Evolutionary conservation across 2,329 filamentous ascomycete genomes (phyloP), one percentile per base, ranked within the genome.

Genomic region (Aspergillus ruber): DNA sequence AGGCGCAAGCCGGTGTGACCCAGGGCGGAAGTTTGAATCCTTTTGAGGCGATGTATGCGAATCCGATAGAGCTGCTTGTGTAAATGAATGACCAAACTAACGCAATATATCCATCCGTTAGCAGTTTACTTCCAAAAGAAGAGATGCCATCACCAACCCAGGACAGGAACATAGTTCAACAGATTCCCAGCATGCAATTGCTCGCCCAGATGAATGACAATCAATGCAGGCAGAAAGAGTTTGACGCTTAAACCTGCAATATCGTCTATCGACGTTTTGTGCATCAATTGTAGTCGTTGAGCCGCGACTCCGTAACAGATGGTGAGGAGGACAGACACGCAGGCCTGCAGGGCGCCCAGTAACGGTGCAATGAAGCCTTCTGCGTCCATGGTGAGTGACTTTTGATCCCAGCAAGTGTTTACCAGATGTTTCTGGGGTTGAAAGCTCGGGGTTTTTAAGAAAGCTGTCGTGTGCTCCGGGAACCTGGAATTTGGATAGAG

Each of bases 271-370:
- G 74, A 70, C 23, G 56, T 55, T 25, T 68, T 65, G 21, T 72
- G 73, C 12, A 81, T 62, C 5, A 80, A 66, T 27, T 72, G 68
- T 50, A 74, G 74, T 55, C 78, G 73, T 8, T 75, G 73, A 4
- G 75, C 72, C 9, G 76, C 50, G 12, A 77, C 74, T 33, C 78
- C 78, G 49, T 74, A 78, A 44, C 63, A 62, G 49, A 80, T 77
- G 32, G 77, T 79, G 4, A 81, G 59, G 2, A 81, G 63, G 1
- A 81, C 77, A 2, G 76, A 75, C 18, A 79, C 58, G 20, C 74
- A 75, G 25, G 78, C 78, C 59, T 81, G 77, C 6, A 81, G 60
- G 5, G 77, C 77, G 23, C 76, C 76, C 4, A 78, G 56, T 45
- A 81, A 78, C 9, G 67, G 65, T 23, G 56, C 45, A 13, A 59